Conservation (phyloP, 2,329 filamentous ascomycete genomes). For the Davidsoniella neocaledoniae region DNA sequence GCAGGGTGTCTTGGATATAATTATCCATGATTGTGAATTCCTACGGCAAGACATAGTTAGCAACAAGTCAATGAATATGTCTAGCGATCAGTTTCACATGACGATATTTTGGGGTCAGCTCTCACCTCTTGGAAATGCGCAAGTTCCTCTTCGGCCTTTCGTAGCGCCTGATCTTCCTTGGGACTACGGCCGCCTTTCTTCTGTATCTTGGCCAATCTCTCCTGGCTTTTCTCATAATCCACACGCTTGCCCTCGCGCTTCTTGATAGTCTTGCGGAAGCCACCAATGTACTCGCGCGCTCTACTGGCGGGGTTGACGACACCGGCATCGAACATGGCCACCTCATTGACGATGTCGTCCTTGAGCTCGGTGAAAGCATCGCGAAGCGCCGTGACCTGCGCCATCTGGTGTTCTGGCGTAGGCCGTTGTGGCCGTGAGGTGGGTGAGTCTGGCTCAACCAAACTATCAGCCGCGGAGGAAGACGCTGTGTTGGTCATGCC, state of each 20-base stretch:
- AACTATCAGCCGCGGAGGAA: constrained; percentile 14
- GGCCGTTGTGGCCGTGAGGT: constrained; percentile 21
- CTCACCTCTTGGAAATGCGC: constrained; percentile 45
- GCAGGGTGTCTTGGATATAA: constrained; percentile 53
- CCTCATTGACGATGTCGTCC: constrained; percentile 53
- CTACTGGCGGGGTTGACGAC: constrained; percentile 54
- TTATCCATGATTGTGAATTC: constrained; percentile 62
- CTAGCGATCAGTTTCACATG: not conserved
- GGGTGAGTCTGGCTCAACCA: constrained; percentile 28
- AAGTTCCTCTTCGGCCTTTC: constrained; percentile 56
- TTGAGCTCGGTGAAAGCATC: constrained; percentile 54
- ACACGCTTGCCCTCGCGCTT: constrained; percentile 68
- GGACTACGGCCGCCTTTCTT: constrained; percentile 55
- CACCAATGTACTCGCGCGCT: constrained; percentile 50
- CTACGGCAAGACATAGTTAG: constrained; percentile 20
- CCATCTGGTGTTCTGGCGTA: constrained; percentile 46
- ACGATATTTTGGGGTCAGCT: not conserved
- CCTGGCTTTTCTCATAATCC: constrained; percentile 65
- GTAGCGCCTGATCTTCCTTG: constrained; percentile 54
- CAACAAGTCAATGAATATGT: not conserved
- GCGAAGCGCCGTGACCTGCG: constrained; percentile 47
- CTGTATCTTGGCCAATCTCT: constrained; percentile 49
- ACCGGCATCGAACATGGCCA: constrained; percentile 51
- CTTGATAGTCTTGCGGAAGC: constrained; percentile 69
- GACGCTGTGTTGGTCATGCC: constrained; percentile 33